phyloP scores from a whole-genome alignment of 2,329 filamentous ascomycete genomes.

The Thielaviopsis populi region DNA sequence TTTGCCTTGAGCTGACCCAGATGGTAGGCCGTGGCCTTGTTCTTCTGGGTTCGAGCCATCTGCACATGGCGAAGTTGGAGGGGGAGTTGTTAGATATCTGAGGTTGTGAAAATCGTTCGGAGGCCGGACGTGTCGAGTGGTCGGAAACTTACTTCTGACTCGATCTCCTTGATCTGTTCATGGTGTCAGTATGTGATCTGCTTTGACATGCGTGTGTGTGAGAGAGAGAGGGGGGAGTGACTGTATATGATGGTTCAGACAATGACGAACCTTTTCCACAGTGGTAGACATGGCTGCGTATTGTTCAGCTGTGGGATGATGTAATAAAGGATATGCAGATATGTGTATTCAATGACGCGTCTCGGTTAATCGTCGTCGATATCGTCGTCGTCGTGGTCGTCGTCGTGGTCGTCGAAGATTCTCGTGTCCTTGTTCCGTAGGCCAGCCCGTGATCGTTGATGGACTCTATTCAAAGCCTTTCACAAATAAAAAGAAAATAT shows the following conservation, averaged over 20 bases:
- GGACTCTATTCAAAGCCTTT: too few relatives aligned
- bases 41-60: slow-evolving; percentile 96
- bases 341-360: not conserved
- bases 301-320: not conserved
- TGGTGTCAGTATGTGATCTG: slow-evolving; percentile 2
- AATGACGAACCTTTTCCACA: slow-evolving; percentile 63
- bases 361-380: not conserved
- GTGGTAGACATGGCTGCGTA: slow-evolving; percentile 66
- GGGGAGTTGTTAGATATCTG: slow-evolving; percentile 12
- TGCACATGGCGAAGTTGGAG: slow-evolving; percentile 26
- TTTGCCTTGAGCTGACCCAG: slow-evolving; percentile 95
- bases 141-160: slow-evolving; percentile 60
- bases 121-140: not conserved
- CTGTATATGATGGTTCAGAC: slow-evolving; percentile 20
- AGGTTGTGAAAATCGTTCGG: not conserved
- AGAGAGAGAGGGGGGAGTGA: slow-evolving; percentile 8
- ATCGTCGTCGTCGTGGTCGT: not conserved
- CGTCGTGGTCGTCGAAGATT: not conserved
- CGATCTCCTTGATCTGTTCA: slow-evolving; percentile 80
- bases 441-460: not conserved
- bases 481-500: too few relatives aligned
- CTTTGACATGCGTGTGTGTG: not conserved
- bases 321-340: not conserved
- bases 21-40: slow-evolving; percentile 89
- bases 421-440: not conserved